phyloP scores from a whole-genome alignment of 345 rosid genomes.

The Eucalyptus erythrocorys region DNA sequence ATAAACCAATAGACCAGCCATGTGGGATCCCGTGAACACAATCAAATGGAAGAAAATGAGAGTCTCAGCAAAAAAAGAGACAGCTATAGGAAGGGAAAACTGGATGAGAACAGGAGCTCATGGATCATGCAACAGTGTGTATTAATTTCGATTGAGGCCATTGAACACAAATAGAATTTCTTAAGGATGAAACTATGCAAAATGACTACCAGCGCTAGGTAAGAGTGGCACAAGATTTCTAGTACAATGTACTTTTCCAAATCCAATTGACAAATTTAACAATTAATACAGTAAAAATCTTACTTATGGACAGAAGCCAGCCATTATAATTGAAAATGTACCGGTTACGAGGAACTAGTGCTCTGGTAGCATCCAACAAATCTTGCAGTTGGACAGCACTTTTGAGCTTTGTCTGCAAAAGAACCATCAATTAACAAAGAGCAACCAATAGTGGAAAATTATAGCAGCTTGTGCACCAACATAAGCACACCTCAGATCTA shows the following conservation, averaged over 20 bases:
- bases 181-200: background rate
- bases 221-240: background rate
- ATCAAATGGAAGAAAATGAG: background rate
- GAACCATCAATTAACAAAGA: background rate
- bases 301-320: background rate
- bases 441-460: background rate
- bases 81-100: background rate
- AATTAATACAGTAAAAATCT: background rate
- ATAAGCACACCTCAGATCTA: slow-evolving; percentile 51
- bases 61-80: background rate
- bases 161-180: background rate
- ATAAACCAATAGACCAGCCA: background rate
- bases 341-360: slow-evolving; percentile 90
- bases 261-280: background rate
- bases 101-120: background rate
- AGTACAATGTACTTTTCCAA: background rate
- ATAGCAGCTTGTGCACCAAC: background rate
- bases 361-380: slow-evolving; percentile 95
- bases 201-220: background rate
- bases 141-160: background rate
- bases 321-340: slow-evolving; percentile 7
- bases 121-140: background rate
- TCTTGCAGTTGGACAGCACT: slow-evolving; percentile 97
- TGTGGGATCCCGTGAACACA: background rate
- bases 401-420: slow-evolving; percentile 90